These are phyloP conservation scores for Beauveria scarabaeidicola DNA, from an alignment of 2,329 filamentous ascomycete genomes.

Conservation along the genomic window DNA sequence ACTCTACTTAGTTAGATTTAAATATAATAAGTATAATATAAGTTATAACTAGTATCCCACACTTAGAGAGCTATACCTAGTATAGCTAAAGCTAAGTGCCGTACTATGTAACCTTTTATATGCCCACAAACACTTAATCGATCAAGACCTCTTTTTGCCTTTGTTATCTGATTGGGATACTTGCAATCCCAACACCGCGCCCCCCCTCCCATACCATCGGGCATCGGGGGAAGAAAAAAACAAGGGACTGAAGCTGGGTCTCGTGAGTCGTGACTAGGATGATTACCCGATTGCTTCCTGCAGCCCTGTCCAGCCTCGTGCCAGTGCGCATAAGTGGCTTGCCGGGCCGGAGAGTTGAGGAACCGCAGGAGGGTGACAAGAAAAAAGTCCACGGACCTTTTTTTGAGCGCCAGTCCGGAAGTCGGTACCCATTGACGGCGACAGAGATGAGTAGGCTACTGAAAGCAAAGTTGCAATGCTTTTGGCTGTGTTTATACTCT, in stretches of 20 bases:
- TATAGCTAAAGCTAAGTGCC: too few relatives aligned
- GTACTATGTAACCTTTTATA: too few relatives aligned
- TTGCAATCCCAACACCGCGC: too few relatives aligned
- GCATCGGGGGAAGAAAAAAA: background rate
- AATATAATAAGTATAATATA: too few relatives aligned
- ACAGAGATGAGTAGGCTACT: background rate
- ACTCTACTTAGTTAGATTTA: too few relatives aligned
- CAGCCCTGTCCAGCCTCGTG: slow-evolving; percentile 4
- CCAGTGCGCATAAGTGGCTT: background rate
- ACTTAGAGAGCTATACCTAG: too few relatives aligned
- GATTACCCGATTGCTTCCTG: slow-evolving; percentile 5
- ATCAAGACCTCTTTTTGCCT: too few relatives aligned
- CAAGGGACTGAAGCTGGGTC: background rate
- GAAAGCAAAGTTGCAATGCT: background rate
- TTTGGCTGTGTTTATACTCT: too few relatives aligned
- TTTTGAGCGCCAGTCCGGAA: background rate
- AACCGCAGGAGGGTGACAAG: background rate
- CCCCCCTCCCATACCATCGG: too few relatives aligned
- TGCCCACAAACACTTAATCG: too few relatives aligned
- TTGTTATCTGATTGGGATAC: too few relatives aligned
- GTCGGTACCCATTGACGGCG: background rate
- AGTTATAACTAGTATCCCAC: too few relatives aligned
- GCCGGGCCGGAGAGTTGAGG: background rate
- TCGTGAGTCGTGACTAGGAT: background rate
- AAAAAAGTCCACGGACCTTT: background rate